A percentile compares a stretch with the other conserved stretches of the same genome.
Evolutionary conservation across 139 green algal species (phyloP).

Genomic region (Coelastrella sp.): DNA sequence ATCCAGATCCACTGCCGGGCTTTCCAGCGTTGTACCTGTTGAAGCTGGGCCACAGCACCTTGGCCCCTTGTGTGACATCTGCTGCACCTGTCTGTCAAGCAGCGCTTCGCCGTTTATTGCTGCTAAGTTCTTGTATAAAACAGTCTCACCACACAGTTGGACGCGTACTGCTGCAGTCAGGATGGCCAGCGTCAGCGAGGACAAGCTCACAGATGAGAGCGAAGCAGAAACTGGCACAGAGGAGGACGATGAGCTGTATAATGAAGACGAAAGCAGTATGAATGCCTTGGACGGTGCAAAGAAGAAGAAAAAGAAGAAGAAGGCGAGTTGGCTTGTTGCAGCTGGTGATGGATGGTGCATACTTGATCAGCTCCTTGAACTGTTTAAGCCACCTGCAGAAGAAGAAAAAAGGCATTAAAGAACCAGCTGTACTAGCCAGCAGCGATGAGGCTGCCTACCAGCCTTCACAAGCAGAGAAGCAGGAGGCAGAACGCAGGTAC

Average conservation of each 20-base stretch:
- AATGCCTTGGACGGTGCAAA: not conserved
- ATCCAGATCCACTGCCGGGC: no score
- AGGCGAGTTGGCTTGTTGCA: not conserved
- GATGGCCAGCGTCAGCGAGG: not conserved
- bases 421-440: not conserved
- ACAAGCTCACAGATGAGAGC: not conserved
- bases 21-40: no score
- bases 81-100: no score
- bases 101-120: no score
- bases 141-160: no score
- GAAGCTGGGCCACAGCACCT: no score
- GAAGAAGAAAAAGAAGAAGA: slow-evolving; percentile 38
- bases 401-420: slow-evolving; percentile 19
- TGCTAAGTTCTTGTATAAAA: no score
- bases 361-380: not conserved
- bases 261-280: not conserved
- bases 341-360: not conserved
- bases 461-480: slow-evolving; percentile 3
- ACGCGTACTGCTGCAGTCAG: not conserved
- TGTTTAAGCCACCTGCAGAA: not conserved
- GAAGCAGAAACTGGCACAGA: not conserved
- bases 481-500: slow-evolving; percentile 39
- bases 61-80: no score
- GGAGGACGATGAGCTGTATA: not conserved
- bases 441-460: not conserved